phyloP scores from a whole-genome alignment of 2,329 filamentous ascomycete genomes.

The Pestalotiopsis sp. region DNA sequence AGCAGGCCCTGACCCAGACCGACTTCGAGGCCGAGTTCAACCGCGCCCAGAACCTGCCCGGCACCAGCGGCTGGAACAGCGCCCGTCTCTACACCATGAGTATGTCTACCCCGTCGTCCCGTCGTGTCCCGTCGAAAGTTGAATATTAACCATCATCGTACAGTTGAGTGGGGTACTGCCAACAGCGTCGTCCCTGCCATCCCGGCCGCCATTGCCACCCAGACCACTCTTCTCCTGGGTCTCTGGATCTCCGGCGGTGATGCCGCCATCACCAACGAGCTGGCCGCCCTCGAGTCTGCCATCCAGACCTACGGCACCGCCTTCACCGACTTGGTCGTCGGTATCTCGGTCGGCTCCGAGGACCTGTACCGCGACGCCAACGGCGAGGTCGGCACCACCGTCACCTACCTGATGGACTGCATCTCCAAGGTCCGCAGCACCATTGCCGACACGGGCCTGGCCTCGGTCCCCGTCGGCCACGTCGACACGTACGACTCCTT shows the following conservation, averaged over 20 bases:
- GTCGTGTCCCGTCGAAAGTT: constrained; percentile 15
- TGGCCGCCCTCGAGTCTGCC: constrained; percentile 48
- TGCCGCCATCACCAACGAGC: constrained; percentile 46
- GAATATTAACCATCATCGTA: constrained; percentile 10
- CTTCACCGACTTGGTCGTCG: constrained; percentile 47
- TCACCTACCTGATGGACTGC: constrained; percentile 54
- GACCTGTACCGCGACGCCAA: constrained; percentile 52
- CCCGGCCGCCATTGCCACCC: constrained; percentile 55
- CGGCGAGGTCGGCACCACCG: constrained; percentile 33
- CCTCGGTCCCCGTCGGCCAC: constrained; percentile 46
- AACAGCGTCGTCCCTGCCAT: constrained; percentile 66
- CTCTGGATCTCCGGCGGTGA: constrained; percentile 44
- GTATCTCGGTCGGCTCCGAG: constrained; percentile 56
- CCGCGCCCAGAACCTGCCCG: constrained; percentile 27
- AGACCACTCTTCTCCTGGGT: constrained; percentile 51
- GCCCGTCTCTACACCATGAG: constrained; percentile 33
- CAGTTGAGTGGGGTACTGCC: constrained; percentile 32
- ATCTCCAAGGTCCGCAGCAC: constrained; percentile 55
- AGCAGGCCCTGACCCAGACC: constrained; percentile 28
- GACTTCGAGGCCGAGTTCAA: constrained; percentile 34
- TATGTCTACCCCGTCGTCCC: constrained; percentile 16
- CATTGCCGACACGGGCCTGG: constrained; percentile 38
- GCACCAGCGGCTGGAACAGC: constrained; percentile 29
- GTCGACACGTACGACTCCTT: constrained; percentile 58
- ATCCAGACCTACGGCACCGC: constrained; percentile 43